These are phyloP conservation scores for Henckelia pumila DNA, from an alignment of 257 asterid genomes.

Conservation along the genomic window DNA sequence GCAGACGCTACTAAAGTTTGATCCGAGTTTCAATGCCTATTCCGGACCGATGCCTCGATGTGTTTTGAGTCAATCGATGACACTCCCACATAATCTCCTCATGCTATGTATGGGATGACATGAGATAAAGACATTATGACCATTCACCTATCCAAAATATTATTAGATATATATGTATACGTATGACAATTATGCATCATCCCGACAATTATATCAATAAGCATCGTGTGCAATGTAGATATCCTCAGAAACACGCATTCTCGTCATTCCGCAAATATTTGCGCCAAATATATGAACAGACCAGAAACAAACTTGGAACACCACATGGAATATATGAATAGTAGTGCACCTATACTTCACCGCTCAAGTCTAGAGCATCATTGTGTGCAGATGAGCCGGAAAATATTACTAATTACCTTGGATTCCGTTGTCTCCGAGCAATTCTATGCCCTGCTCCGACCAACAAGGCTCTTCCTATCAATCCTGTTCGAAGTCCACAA, in stretches of 20 bases:
- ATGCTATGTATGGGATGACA: neutral
- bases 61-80: no score
- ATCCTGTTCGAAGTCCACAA: slow-evolving; percentile 67
- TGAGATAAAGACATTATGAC: neutral
- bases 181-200: neutral
- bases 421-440: slow-evolving; percentile 45
- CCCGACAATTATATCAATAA: neutral
- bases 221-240: neutral
- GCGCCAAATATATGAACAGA: neutral
- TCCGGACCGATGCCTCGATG: no score
- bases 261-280: neutral
- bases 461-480: slow-evolving; percentile 60
- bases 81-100: no score
- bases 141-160: neutral
- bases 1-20: no score
- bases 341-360: neutral
- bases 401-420: slow-evolving; percentile 16
- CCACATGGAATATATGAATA: neutral
- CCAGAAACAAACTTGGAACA: neutral
- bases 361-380: neutral
- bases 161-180: neutral
- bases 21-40: no score
- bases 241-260: neutral
- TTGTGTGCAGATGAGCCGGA: neutral
- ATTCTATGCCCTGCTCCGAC: slow-evolving; percentile 75